These are phyloP conservation scores for Aristolochia fimbriata DNA, from an alignment of 164 flowering plant species.

Conservation along the genomic window DNA sequence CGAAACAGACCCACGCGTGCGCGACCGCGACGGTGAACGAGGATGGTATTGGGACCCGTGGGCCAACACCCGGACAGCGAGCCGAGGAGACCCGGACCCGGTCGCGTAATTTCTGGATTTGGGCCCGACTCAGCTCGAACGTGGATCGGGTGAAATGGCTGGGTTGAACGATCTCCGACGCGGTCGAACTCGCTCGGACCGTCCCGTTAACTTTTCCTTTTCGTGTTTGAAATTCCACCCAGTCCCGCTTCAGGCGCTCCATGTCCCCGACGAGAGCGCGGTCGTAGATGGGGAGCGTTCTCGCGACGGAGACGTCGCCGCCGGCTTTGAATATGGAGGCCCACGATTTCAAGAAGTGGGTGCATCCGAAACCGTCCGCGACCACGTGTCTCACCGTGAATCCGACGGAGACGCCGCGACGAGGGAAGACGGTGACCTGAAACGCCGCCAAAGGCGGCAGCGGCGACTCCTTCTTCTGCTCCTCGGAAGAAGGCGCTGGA, in stretches of 20 bases:
- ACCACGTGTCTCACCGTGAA: constrained; percentile 6
- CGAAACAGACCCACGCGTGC: constrained; percentile 28
- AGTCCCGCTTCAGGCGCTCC: neutral
- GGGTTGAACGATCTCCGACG: neutral
- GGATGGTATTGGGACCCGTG: neutral
- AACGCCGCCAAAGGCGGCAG: constrained; percentile 2
- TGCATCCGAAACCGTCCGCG: constrained; percentile 5
- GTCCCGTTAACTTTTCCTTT: neutral
- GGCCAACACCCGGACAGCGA: neutral
- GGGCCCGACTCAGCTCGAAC: neutral
- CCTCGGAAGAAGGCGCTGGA: neutral
- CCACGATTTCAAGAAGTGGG: constrained; percentile 15
- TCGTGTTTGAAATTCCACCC: neutral
- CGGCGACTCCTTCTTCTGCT: neutral
- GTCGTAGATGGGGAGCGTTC: constrained; percentile 2
- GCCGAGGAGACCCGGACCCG: neutral
- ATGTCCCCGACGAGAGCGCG: too few relatives aligned
- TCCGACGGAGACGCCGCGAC: constrained; percentile 10
- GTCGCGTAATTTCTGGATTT: constrained; percentile 5
- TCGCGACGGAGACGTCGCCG: neutral
- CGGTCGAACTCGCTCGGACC: neutral
- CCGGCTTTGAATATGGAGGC: neutral
- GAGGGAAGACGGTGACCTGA: constrained; percentile 14
- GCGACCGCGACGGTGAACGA: constrained; percentile 26
- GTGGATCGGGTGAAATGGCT: neutral